Percentiles rank a stretch among this genome's conserved stretches.
Conservation (phyloP, 2,329 filamentous ascomycete genomes). For the Raffaelea arxii region DNA sequence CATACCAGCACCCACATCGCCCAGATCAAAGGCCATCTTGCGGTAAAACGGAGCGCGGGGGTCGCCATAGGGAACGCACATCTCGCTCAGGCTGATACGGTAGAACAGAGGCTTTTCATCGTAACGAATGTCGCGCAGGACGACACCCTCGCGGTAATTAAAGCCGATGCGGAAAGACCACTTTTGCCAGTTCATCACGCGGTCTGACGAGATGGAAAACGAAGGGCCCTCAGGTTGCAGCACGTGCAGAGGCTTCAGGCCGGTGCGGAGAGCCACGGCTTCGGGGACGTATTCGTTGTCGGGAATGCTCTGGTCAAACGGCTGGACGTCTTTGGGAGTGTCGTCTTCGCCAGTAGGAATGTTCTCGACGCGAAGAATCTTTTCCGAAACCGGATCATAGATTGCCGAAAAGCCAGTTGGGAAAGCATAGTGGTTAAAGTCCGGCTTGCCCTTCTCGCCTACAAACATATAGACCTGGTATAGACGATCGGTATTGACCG, state of each 20-base stretch:
- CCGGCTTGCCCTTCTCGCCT: constrained; percentile 50
- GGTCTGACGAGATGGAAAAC: constrained; percentile 34
- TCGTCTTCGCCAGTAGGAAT: constrained; percentile 43
- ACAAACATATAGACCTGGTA: constrained; percentile 60
- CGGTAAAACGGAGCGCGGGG: constrained; percentile 55
- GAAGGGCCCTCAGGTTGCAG: constrained; percentile 9
- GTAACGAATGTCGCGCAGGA: constrained; percentile 77
- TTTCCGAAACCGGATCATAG: constrained; percentile 36
- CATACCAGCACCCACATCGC: constrained; percentile 57
- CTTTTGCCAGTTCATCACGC: constrained; percentile 48
- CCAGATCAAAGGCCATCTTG: constrained; percentile 65
- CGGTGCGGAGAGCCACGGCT: constrained; percentile 25
- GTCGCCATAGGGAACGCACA: constrained; percentile 57
- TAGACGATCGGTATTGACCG: constrained; percentile 4
- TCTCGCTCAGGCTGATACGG: constrained; percentile 57
- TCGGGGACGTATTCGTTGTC: constrained; percentile 22
- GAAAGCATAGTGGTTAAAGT: constrained; percentile 48
- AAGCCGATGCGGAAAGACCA: constrained; percentile 83
- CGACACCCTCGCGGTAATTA: constrained; percentile 87
- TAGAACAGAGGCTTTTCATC: constrained; percentile 56
- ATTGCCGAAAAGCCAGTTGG: constrained; percentile 48
- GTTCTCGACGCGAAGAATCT: constrained; percentile 28
- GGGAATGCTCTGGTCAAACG: constrained; percentile 16
- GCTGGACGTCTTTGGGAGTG: constrained; percentile 32
- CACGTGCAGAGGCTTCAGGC: constrained; percentile 42